These are phyloP conservation scores for Pseudonitzschia delicatissima DNA, from an alignment of 108 stramenopile species.

Conservation along the genomic window DNA sequence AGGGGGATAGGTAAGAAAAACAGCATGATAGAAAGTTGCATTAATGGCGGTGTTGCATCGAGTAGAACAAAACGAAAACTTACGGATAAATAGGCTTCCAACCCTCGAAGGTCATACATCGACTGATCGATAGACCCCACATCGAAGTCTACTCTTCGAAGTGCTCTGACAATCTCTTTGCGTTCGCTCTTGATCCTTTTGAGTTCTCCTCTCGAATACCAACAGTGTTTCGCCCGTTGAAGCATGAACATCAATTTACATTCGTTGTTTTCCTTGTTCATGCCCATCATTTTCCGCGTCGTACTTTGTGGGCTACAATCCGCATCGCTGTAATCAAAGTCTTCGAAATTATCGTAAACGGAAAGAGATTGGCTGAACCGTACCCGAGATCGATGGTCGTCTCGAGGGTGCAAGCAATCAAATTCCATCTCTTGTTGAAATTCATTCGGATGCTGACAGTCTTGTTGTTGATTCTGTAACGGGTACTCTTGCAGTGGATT, in stretches of 20 bases:
- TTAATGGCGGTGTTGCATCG: too few relatives aligned
- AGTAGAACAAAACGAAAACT: background rate
- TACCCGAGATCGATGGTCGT: slow-evolving; percentile 2
- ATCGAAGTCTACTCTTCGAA: slow-evolving; percentile 22
- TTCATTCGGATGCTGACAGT: background rate
- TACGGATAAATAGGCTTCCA: slow-evolving; percentile 27
- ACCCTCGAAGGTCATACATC: slow-evolving; percentile 19
- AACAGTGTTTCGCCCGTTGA: background rate
- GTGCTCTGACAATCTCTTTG: slow-evolving; percentile 10
- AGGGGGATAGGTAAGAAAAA: too few relatives aligned
- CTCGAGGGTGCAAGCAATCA: slow-evolving; percentile 3
- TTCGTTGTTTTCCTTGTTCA: background rate
- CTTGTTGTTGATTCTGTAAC: background rate
- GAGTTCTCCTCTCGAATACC: slow-evolving; percentile 23
- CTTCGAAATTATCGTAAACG: slow-evolving; percentile 6
- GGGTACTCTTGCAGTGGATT: background rate
- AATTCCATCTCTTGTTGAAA: background rate
- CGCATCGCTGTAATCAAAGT: background rate
- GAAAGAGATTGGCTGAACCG: background rate
- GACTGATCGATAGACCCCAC: slow-evolving; percentile 1
- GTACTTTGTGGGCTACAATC: background rate
- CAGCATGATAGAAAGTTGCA: too few relatives aligned
- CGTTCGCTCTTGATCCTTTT: slow-evolving; percentile 22
- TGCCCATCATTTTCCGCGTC: background rate
- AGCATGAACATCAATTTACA: background rate